A percentile compares a stretch with the other conserved stretches of the same genome.
Conservation (phyloP, 2,329 filamentous ascomycete species). For the Mycosphaerella sp. region DNA sequence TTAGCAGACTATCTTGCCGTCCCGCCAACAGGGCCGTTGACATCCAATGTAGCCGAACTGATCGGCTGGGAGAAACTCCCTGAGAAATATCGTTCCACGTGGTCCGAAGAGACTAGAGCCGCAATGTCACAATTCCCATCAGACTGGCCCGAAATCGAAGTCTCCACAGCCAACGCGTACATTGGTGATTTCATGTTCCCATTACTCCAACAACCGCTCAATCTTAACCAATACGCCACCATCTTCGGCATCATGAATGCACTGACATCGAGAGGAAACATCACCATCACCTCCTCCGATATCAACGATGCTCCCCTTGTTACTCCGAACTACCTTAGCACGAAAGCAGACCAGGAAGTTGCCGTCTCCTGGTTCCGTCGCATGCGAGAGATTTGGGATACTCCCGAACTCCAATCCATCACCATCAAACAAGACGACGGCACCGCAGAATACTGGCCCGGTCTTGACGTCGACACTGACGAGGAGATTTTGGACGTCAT, state of each 20-base stretch:
- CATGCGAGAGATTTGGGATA: background rate
- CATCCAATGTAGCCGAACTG: too few relatives aligned
- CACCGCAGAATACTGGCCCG: background rate
- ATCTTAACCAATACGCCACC: constrained; percentile 2
- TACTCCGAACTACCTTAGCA: constrained; percentile 34
- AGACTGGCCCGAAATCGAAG: constrained; percentile 14
- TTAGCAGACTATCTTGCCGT: background rate
- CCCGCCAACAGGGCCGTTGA: background rate
- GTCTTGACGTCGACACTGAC: constrained; percentile 11
- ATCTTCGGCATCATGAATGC: constrained; percentile 22
- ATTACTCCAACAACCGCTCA: background rate
- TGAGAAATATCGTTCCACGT: background rate
- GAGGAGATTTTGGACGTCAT: constrained; percentile 1
- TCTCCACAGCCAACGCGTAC: too few relatives aligned
- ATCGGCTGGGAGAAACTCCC: constrained; percentile 13
- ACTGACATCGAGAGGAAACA: constrained; percentile 21
- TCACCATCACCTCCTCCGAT: constrained; percentile 10
- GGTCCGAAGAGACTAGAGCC: background rate
- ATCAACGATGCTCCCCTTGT: constrained; percentile 7
- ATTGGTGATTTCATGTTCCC: constrained; percentile 13
- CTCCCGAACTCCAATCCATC: background rate
- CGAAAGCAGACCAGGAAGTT: constrained; percentile 30
- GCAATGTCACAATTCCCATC: constrained; percentile 2
- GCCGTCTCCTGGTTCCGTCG: constrained; percentile 20
- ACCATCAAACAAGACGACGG: constrained; percentile 14